These are phyloP conservation scores for Epichloe glyceriae DNA, from an alignment of 2,329 filamentous ascomycete species.

Conservation along the genomic window DNA sequence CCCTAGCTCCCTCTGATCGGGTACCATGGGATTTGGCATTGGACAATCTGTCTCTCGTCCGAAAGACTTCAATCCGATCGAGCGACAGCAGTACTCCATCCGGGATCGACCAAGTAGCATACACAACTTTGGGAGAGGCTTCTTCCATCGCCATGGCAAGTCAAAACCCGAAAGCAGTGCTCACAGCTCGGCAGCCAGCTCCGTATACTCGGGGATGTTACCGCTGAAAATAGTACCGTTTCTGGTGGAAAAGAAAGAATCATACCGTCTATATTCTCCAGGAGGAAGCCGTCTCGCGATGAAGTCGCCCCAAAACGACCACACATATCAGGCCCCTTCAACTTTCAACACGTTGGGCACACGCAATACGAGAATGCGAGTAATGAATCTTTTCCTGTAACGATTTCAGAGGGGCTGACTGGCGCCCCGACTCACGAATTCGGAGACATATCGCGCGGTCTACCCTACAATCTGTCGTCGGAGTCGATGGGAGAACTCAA, in stretches of 20 bases:
- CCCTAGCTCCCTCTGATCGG: constrained; percentile 26
- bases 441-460: not conserved
- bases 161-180: constrained; percentile 39
- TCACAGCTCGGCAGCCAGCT: constrained; percentile 33
- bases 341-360: constrained; percentile 53
- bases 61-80: constrained; percentile 44
- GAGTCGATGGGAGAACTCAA: constrained; percentile 19
- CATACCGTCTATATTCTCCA: constrained; percentile 37
- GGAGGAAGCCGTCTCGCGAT: constrained; percentile 30
- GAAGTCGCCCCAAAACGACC: constrained; percentile 26
- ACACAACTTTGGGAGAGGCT: constrained; percentile 44
- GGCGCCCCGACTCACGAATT: not conserved
- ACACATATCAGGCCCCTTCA: constrained; percentile 50
- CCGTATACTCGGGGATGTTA: constrained; percentile 33
- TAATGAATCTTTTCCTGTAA: constrained; percentile 14
- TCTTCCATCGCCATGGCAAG: constrained; percentile 41
- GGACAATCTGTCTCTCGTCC: constrained; percentile 36
- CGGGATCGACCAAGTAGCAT: constrained; percentile 45
- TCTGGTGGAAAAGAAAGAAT: constrained; percentile 28
- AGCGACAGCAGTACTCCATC: constrained; percentile 37
- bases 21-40: constrained; percentile 36
- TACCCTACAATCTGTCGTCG: constrained; percentile 6
- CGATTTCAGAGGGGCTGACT: not conserved
- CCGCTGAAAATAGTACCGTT: constrained; percentile 19
- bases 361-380: constrained; percentile 36